Conservation (phyloP, 2,329 filamentous ascomycete species). For the Xylaria sp. region DNA sequence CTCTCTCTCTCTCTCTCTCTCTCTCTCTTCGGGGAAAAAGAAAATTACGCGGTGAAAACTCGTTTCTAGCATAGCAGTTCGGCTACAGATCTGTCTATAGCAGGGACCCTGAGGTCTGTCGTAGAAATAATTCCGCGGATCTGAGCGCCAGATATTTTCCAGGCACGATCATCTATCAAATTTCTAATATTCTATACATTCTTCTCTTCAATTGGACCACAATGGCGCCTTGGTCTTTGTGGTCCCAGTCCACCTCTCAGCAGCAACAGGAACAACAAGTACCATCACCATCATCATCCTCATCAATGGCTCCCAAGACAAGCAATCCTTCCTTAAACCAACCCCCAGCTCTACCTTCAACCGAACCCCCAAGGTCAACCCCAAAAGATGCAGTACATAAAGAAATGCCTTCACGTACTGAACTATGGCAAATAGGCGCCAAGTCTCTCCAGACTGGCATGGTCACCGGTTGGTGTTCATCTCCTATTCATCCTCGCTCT, state of each 20-base stretch:
- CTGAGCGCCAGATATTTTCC: not conserved
- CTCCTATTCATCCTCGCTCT: conserved; percentile 17
- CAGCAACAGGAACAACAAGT: conserved; percentile 22
- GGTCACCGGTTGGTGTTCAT: conserved; percentile 41
- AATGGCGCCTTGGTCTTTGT: conserved; percentile 34
- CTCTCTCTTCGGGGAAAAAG: too few relatives aligned
- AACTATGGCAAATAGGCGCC: conserved; percentile 42
- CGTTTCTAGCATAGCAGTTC: not conserved
- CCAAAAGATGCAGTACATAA: conserved; percentile 20
- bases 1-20: too few relatives aligned
- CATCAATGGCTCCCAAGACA: conserved; percentile 6
- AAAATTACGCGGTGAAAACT: too few relatives aligned
- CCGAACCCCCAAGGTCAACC: conserved; percentile 2
- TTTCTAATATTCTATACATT: not conserved
- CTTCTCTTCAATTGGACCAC: not conserved
- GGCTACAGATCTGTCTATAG: not conserved
- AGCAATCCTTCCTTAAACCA: conserved; percentile 8
- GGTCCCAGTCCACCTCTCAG: conserved; percentile 33
- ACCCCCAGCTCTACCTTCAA: conserved; percentile 6
- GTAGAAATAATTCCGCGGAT: not conserved
- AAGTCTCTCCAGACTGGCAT: conserved; percentile 46
- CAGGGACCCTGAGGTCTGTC: not conserved
- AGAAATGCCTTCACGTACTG: conserved; percentile 41
- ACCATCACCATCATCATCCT: conserved; percentile 19
- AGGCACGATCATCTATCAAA: not conserved